Percentiles rank a stretch among this genome's conserved stretches.
These are phyloP conservation scores for Apiotrichum laibachii DNA, from an alignment of 1,284 basidiomycete genomes.

Conservation along the genomic window DNA sequence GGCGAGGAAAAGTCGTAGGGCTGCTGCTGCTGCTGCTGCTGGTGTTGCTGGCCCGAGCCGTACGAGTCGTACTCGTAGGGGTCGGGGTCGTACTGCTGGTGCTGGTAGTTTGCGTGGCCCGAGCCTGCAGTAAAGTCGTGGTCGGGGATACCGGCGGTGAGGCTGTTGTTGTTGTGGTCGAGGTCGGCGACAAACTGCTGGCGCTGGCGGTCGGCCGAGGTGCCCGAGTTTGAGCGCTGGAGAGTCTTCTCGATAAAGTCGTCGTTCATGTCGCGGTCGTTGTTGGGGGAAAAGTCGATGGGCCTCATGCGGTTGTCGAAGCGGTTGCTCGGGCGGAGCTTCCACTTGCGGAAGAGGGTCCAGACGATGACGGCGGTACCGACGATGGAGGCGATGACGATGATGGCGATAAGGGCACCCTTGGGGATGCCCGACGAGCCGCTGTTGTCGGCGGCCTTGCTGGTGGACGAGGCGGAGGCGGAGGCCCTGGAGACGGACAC, in stretches of 20 bases:
- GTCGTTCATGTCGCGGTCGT: conserved; percentile 55
- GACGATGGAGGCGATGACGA: conserved; percentile 65
- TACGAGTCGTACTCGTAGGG: conserved; percentile 19
- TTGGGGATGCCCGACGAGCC: conserved; percentile 50
- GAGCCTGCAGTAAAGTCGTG: conserved; percentile 77
- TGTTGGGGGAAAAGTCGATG: conserved; percentile 67
- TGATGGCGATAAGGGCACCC: conserved; percentile 66
- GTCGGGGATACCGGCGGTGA: conserved; percentile 39
- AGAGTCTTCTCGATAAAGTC: conserved; percentile 43
- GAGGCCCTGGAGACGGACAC: not conserved
- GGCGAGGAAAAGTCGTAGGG: conserved; percentile 12
- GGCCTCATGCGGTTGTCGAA: conserved; percentile 66
- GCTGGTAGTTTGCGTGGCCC: conserved; percentile 16
- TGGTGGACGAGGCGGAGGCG: conserved; percentile 11
- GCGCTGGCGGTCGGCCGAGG: conserved; percentile 41
- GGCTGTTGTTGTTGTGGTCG: conserved; percentile 27
- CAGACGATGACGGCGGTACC: conserved; percentile 69
- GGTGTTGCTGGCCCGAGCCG: not conserved
- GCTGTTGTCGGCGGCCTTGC: conserved; percentile 23
- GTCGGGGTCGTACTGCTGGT: conserved; percentile 25
- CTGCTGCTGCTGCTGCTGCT: too few relatives aligned
- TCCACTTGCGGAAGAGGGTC: conserved; percentile 89
- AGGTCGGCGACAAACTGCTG: conserved; percentile 43
- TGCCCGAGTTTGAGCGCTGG: conserved; percentile 36
- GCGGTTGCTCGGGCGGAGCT: conserved; percentile 71